These are phyloP conservation scores for Kalmusia sp. DNA, from an alignment of 2,329 filamentous ascomycete genomes.

Conservation along the genomic window DNA sequence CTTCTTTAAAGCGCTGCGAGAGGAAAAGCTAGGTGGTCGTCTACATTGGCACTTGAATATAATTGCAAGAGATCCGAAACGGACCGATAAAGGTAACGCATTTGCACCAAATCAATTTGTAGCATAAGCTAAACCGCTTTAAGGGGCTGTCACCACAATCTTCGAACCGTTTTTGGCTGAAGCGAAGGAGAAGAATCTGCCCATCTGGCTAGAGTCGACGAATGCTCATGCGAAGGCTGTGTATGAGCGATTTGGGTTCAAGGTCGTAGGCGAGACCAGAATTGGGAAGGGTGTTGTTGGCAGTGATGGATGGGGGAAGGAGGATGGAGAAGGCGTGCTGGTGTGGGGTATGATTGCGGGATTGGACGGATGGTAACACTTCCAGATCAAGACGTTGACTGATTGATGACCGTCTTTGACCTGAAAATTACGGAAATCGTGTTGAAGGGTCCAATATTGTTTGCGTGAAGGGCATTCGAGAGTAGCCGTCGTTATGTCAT, in stretches of 20 bases:
- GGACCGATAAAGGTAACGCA: neutral
- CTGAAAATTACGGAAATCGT: too few relatives aligned
- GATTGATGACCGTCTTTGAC: too few relatives aligned
- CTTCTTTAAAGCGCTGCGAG: neutral
- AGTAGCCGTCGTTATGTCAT: too few relatives aligned
- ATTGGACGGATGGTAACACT: neutral
- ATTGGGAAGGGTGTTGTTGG: slow-evolving; percentile 9
- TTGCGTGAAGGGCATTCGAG: too few relatives aligned
- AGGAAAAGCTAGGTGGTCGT: slow-evolving; percentile 6
- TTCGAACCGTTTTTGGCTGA: slow-evolving; percentile 4
- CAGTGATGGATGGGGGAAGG: slow-evolving; percentile 5
- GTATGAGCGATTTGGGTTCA: slow-evolving; percentile 10
- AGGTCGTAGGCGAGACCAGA: neutral
- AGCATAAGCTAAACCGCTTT: neutral
- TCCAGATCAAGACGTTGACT: neutral
- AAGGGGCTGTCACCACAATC: slow-evolving; percentile 4
- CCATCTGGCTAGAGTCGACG: slow-evolving; percentile 8
- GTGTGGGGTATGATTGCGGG: slow-evolving; percentile 10
- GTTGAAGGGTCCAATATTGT: too few relatives aligned
- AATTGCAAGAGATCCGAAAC: neutral
- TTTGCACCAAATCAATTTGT: neutral
- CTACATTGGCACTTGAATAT: slow-evolving; percentile 9
- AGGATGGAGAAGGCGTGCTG: slow-evolving; percentile 5
- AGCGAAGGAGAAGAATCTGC: slow-evolving; percentile 5
- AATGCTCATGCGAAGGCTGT: slow-evolving; percentile 6